Base-by-base conservation (phyloP, 768 basidiomycete genomes). In the Rhodosporidiobolus odoratus region DNA sequence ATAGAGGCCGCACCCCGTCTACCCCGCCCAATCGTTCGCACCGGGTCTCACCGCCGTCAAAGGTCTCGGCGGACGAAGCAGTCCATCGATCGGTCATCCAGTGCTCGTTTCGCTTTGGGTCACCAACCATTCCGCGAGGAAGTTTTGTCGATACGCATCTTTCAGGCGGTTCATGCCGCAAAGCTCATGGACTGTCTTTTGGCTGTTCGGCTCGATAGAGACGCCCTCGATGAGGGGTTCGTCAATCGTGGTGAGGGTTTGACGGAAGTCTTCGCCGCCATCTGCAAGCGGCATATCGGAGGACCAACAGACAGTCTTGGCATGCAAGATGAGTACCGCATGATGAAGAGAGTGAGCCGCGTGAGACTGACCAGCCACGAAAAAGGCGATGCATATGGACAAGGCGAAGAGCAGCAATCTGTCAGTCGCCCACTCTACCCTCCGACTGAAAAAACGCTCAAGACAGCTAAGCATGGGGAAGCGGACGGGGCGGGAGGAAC, bases 81-180 rank as follows among this genome's bases (percentile, higher is more conserved):
- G 85, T 3, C 87, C 89, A 76, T 91, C 90, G 4, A 91, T 84
- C 10, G 88, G 87, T 4, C 90, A 80, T 2, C 87, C 88, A 0
- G 88, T 90, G 0, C 84, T 84, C 0, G 89, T 90, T 23, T 76
- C 59, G 0, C 62, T 71, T 13, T 73, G 79, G 0, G 86, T 87
- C 10, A 79, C 81, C 59, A 86, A 82, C 89, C 89, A 90, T 16
- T 34, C 23, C 4, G 9, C 40, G 12, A 63, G 40, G 52, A 63
- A 63, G 0, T 17, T 40, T 63, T 84, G 79, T 60, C 86, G 84
- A 48, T 88, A 77, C 76, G 88, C 85, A 59, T 83, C 82, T 73
- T 86, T 81, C 27, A 87, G 83, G 84, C 72, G 77, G 76, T 75
- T 85, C 85, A 59, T 21, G 48, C 48, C 38, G 58, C 62, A 63